Evolutionary conservation across 768 basidiomycete genomes (phyloP), one percentile per base, ranked within the genome.

Genomic region (Tricholoma bakamatsutake): DNA sequence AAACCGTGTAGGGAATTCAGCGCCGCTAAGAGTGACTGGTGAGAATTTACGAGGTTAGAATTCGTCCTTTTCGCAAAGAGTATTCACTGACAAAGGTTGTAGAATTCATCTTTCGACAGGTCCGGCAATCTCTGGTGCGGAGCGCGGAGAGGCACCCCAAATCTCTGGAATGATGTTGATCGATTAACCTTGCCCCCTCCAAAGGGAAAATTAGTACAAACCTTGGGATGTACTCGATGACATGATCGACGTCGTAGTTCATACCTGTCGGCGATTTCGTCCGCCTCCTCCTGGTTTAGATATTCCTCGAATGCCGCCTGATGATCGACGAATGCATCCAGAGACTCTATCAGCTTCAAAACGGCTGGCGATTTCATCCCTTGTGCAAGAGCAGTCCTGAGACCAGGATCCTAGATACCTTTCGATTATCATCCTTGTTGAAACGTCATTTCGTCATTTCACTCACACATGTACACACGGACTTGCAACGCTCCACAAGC

Each of bases 311-410:
- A 75, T 9, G 70, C 67, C 0, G 59, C 61, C 55, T 71, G 73
- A 54, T 75, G 72, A 56, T 76, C 73, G 15, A 73, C 66, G 40
- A 75, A 76, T 6, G 71, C 73, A 50, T 77, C 73, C 21, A 76
- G 61, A 9, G 73, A 73, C 53, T 72, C 65, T 27, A 75, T 62
- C 39, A 73, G 56, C 27, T 70, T 68, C 52, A 68, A 55, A n/a
- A 76, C 56, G 10, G 69, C 65, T 12, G 72, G 71, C 17, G 73
- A 71, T 51, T 70, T 70, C 13, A 64, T 57, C 3, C 64, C 67
- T 55, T 68, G 66, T n/a, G 62, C 55, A 42, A 70, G 65, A 6
- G 68, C 53, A 17, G 60, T 61, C 52, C 61, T 62, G 27, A 72
- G 60, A 50, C 65, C 62, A 5, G 59, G 51, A 53, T 65, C 66